Evolutionary conservation across 2,329 filamentous ascomycete genomes (phyloP).

Genomic region (Setomelanomma holmii): DNA sequence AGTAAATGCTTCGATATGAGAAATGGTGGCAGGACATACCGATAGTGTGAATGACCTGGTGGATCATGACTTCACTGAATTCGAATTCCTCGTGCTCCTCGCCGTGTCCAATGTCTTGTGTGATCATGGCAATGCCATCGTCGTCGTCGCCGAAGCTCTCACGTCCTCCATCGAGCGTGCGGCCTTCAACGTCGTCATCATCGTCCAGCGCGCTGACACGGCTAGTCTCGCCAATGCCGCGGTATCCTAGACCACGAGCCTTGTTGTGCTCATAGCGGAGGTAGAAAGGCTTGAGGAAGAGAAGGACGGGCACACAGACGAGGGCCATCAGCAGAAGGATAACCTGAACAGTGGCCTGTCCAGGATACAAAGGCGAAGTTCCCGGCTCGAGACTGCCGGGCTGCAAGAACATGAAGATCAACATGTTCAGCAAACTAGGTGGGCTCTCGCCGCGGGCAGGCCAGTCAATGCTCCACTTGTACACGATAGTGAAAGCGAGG

Average conservation of each 20-base stretch:
- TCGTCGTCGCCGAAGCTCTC: slow-evolving; percentile 77
- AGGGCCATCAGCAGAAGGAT: slow-evolving; percentile 82
- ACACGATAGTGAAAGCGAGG: slow-evolving; percentile 89
- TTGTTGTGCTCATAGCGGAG: slow-evolving; percentile 92
- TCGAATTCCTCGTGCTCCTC: slow-evolving; percentile 97
- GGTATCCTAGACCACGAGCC: slow-evolving; percentile 86
- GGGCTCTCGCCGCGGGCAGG: slow-evolving; percentile 69
- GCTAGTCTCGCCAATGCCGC: slow-evolving; percentile 87
- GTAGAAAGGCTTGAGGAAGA: slow-evolving; percentile 96
- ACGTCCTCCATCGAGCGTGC: slow-evolving; percentile 65
- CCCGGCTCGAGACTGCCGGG: slow-evolving; percentile 77
- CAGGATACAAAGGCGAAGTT: slow-evolving; percentile 70
- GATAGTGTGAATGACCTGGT: slow-evolving; percentile 98
- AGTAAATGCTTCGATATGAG: slow-evolving; percentile 17
- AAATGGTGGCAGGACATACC: slow-evolving; percentile 64
- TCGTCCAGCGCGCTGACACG: slow-evolving; percentile 89
- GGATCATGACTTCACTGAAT: slow-evolving; percentile 97
- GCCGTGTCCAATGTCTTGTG: slow-evolving; percentile 74
- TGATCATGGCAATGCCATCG: slow-evolving; percentile 86
- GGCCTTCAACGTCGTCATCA: slow-evolving; percentile 73
- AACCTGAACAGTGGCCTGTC: slow-evolving; percentile 78
- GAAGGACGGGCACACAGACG: slow-evolving; percentile 83
- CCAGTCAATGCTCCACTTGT: slow-evolving; percentile 98
- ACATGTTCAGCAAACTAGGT: slow-evolving; percentile 94
- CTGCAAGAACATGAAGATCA: slow-evolving; percentile 99